Percentiles rank a stretch among this genome's conserved stretches.
phyloP scores from a whole-genome alignment of 2,329 filamentous ascomycete species.

The Hypomyces perniciosus region DNA sequence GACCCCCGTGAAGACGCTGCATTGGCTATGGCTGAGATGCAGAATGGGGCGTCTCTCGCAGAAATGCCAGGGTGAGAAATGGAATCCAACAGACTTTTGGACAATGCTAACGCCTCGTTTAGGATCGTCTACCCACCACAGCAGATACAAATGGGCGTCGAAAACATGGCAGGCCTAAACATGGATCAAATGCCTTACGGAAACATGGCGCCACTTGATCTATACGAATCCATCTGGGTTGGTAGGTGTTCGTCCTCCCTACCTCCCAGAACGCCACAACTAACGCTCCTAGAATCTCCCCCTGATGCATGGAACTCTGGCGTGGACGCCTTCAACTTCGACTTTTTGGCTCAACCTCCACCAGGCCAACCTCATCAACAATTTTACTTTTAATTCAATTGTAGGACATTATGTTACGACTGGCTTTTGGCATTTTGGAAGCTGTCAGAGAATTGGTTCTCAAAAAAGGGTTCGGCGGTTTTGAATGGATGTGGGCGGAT shows the following conservation, averaged over 20 bases:
- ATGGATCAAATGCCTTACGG: slow-evolving; percentile 44
- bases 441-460: too few relatives aligned
- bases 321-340: slow-evolving; percentile 53
- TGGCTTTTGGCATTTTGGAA: too few relatives aligned
- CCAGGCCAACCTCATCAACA: slow-evolving; percentile 53
- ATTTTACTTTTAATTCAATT: slow-evolving; percentile 45
- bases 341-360: slow-evolving; percentile 54
- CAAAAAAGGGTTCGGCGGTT: neutral
- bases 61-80: slow-evolving; percentile 39
- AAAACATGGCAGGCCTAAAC: slow-evolving; percentile 44
- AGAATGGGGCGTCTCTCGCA: slow-evolving; percentile 46
- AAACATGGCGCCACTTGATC: slow-evolving; percentile 61
- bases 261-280: neutral
- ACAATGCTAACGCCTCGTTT: slow-evolving; percentile 7
- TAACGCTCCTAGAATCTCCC: slow-evolving; percentile 42
- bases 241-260: slow-evolving; percentile 38
- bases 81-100: slow-evolving; percentile 5
- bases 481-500: too few relatives aligned
- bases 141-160: slow-evolving; percentile 34
- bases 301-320: slow-evolving; percentile 52
- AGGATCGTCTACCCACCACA: slow-evolving; percentile 18
- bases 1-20: slow-evolving; percentile 57
- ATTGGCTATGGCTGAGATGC: slow-evolving; percentile 59
- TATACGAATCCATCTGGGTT: slow-evolving; percentile 64
- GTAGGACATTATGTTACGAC: too few relatives aligned